Evolutionary conservation across 129 eudicot species (phyloP), one percentile per base, ranked within the genome.

Genomic region (Flaveria sonorensis): DNA sequence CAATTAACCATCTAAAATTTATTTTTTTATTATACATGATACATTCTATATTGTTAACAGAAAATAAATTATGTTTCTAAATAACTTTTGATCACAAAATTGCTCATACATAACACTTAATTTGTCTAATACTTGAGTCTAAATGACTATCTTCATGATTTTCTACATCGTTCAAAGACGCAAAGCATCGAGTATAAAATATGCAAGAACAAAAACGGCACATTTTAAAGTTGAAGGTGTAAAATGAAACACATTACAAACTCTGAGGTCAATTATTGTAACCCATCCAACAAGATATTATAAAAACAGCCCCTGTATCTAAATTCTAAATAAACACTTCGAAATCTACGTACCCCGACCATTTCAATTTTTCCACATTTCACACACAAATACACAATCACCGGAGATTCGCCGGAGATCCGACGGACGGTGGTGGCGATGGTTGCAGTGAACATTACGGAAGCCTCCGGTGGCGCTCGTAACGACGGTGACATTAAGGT

Each of bases 401-500:
- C 4, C 50, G 56, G 45, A 68, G 57, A 52, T 40, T 77, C 43
- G 30, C 59, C 68, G 64, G 64, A 64, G 5, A 77, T 36, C 70
- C 42, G 3, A 20, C 77, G 21, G 43, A 9, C 72, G 46, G 71
- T 60, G 52, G 10, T 51, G 8, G 47, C 15, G 6, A 80, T 80
- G 83, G 83, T 68, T 10, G 52, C 74, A 53, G 79, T 45, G 36
- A 78, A 84, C 85, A 82, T 89, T 81, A 52, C 83, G 73, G 87
- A 83, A 88, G 80, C 83, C 72, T 79, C 92, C 39, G 93, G 57
- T n/a, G 86, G 69, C n/a, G 86, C 85, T 80, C 71, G 83, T 7
- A 75, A 71, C 59, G 71, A 30, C 68, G 70, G 75, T 16, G 76
- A 82, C 73, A 62, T 83, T n/a, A 84, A 83, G 30, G 81, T 89